Conservation (phyloP, 176 grass and related monocot genomes). For the Paspalum notatum region DNA sequence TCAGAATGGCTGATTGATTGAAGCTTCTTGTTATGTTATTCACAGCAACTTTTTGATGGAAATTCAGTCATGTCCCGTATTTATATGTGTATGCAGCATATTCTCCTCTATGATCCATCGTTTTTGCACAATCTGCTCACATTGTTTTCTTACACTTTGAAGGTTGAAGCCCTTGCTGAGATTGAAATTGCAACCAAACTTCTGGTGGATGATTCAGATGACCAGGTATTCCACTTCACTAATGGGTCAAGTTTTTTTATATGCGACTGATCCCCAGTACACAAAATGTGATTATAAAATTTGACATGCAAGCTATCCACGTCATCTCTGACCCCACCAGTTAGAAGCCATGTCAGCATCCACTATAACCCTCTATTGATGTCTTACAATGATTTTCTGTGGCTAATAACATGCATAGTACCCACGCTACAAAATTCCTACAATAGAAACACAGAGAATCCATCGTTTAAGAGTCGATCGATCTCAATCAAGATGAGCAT, state of each 20-base stretch:
- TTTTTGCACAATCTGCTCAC: slow-evolving; percentile 25
- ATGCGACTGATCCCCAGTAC: not conserved
- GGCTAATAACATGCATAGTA: too few species aligned
- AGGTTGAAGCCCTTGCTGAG: slow-evolving; percentile 92
- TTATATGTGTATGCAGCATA: not conserved
- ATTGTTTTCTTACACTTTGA: slow-evolving; percentile 25
- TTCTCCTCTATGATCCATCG: not conserved
- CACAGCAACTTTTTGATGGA: not conserved
- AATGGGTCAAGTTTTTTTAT: not conserved
- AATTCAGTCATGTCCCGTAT: not conserved
- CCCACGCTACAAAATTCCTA: too few species aligned
- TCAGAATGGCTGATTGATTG: slow-evolving; percentile 5
- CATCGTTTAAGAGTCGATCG: too few species aligned
- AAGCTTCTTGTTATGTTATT: slow-evolving; percentile 21
- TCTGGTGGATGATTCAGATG: slow-evolving; percentile 69
- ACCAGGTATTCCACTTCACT: slow-evolving; percentile 54
- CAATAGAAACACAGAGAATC: too few species aligned
- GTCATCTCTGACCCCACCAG: too few species aligned
- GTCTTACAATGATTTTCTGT: too few species aligned
- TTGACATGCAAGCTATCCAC: not conserved
- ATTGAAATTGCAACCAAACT: slow-evolving; percentile 98
- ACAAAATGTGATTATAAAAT: not conserved
- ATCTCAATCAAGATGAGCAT: too few species aligned
- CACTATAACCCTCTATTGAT: too few species aligned
- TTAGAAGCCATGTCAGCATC: too few species aligned